Evolutionary conservation across 805 yeast genomes (phyloP).

Genomic region (Blastobotrys americana): DNA sequence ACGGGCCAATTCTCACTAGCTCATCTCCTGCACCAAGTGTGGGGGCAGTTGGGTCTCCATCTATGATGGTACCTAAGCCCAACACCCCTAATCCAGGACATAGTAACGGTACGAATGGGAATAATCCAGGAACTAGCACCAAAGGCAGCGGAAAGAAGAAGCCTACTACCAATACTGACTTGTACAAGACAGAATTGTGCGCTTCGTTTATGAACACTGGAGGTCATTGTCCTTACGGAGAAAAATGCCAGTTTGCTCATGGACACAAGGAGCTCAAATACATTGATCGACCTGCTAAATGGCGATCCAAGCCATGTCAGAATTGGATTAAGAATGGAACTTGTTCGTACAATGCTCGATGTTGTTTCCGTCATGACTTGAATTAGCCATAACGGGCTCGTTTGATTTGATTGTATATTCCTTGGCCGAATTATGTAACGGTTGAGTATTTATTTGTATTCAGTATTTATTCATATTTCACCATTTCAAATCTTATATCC

Average conservation of each 20-base stretch:
- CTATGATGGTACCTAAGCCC: background rate
- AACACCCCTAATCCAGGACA: background rate
- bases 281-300: slow-evolving; percentile 69
- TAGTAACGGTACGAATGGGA: background rate
- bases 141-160: slow-evolving; percentile 16
- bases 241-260: slow-evolving; percentile 92
- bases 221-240: slow-evolving; percentile 77
- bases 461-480: background rate
- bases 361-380: slow-evolving; percentile 73
- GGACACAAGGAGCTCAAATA: slow-evolving; percentile 69
- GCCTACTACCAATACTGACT: slow-evolving; percentile 44
- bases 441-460: background rate
- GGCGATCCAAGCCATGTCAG: slow-evolving; percentile 86
- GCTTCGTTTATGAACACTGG: slow-evolving; percentile 63
- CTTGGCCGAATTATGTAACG: no score
- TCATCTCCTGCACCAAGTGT: background rate
- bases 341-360: slow-evolving; percentile 84
- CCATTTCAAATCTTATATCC: no score
- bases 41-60: background rate
- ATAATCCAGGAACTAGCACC: background rate
- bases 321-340: slow-evolving; percentile 78
- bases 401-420: no score
- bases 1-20: background rate
- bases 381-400: background rate
- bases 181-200: slow-evolving; percentile 88